phyloP scores from a whole-genome alignment of 2,329 filamentous ascomycete genomes.

The Colletotrichum chrysophilum region DNA sequence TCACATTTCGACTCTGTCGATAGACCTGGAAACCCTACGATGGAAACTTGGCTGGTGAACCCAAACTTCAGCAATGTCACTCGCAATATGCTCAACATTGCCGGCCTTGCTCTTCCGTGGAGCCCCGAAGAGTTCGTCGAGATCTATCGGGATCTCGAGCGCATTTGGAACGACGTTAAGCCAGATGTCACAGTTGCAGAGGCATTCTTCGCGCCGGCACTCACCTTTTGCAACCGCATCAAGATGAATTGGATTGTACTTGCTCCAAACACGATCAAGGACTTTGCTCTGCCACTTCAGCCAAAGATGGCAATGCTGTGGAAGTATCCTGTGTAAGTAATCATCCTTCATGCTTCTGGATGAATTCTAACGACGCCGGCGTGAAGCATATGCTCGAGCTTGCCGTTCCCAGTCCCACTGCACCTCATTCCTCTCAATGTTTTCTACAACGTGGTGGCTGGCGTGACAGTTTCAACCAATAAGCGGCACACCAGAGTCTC shows the following conservation, averaged over 20 bases:
- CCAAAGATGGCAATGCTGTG: conserved; percentile 30
- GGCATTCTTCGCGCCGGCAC: conserved; percentile 45
- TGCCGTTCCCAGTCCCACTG: conserved; percentile 8
- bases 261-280: conserved; percentile 49
- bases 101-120: background rate
- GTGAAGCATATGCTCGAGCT: conserved; percentile 20
- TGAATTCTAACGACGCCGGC: background rate
- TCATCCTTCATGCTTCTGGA: background rate
- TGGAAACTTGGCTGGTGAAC: background rate
- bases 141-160: conserved; percentile 40
- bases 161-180: conserved; percentile 39
- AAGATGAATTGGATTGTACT: conserved; percentile 40
- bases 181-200: conserved; percentile 49
- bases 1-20: background rate
- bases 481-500: background rate
- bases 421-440: conserved; percentile 1
- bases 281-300: conserved; percentile 44
- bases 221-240: conserved; percentile 45
- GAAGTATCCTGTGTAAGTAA: conserved; percentile 15
- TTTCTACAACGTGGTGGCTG: background rate
- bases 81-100: background rate
- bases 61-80: background rate
- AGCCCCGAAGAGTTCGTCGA: conserved; percentile 39
- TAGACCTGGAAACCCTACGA: background rate
- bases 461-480: background rate